Evolutionary conservation across 306 rosid genomes (phyloP), one percentile per base, ranked within the genome.

Genomic region (Trifolium subterraneum): DNA sequence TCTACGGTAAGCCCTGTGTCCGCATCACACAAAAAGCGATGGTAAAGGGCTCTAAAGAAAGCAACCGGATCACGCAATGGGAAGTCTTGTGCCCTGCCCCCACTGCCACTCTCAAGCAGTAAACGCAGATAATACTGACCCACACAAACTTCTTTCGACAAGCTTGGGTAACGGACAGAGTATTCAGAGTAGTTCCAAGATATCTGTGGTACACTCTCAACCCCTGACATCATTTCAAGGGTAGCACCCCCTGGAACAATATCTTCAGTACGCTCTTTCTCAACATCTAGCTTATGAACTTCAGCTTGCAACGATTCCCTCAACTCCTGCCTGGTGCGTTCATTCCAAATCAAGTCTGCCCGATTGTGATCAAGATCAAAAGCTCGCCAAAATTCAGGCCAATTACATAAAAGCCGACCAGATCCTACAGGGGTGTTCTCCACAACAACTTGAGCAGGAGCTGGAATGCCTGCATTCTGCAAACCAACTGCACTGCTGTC

Each of bases 331-430:
- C 99, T 85, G 50, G 98, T 88, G 66, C 97, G 99, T 87, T 95
- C 99, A 80, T 95, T 95, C 99, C 99, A 95, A 69, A 95, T 92
- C 90, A 95, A 84, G 87, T 95, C 99, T 38, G 99, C 99, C 71
- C 99, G 96, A 87, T 92, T 95, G 86, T 95, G 99, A 82, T 95
- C 99, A 63, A 95, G 93, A 82, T 92, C 88, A 85, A 95, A 95
- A 55, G 98, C 98, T 70, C 93, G 81, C 99, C 99, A 95, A 85
- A 95, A 95, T 88, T 92, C 98, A 70, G 95, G 90, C 99, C 99
- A 95, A 77, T 95, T 95, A 80, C 93, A 90, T 36, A 95, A 86
- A 71, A 95, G 85, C 87, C 98, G 89, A 63, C 99, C 99, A 67
- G 98, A 92, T 70, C 99, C 99, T 62, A 95, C 99, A 52, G 97